Percentiles rank a stretch among this genome's conserved stretches.
phyloP scores from a whole-genome alignment of 2,329 filamentous ascomycete species.

The Botrytis fabae region DNA sequence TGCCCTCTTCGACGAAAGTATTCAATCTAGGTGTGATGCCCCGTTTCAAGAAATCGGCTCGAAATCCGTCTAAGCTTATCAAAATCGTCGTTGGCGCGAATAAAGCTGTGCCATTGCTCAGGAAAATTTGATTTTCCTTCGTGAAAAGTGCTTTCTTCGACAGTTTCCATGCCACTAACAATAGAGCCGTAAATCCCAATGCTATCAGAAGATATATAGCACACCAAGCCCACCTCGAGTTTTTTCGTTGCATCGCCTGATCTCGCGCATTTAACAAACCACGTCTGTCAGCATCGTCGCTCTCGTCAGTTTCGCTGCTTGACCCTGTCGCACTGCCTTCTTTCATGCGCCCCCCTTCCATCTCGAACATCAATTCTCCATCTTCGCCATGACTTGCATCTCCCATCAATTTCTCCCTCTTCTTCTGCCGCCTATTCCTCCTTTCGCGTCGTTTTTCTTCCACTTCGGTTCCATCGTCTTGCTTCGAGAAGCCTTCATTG shows the following conservation, averaged over 20 bases:
- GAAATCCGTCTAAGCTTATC: conserved; percentile 90
- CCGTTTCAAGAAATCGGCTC: conserved; percentile 86
- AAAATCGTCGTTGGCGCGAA: conserved; percentile 92
- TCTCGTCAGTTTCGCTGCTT: conserved; percentile 61
- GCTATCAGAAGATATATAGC: conserved; percentile 54
- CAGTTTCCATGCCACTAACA: conserved; percentile 59
- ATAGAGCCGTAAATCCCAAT: conserved; percentile 56
- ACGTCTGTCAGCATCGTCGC: conserved; percentile 58
- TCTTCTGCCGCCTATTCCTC: conserved; percentile 49
- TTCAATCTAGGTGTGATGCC: conserved; percentile 81
- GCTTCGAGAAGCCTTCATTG: not conserved
- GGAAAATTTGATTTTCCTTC: conserved; percentile 41
- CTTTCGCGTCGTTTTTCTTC: conserved; percentile 48
- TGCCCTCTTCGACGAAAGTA: conserved; percentile 72
- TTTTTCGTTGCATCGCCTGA: conserved; percentile 50
- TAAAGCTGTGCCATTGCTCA: conserved; percentile 81
- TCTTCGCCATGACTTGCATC: conserved; percentile 64
- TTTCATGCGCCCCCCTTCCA: conserved; percentile 73
- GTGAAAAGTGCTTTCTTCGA: conserved; percentile 49
- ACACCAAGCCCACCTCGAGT: conserved; percentile 55
- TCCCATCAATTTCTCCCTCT: conserved; percentile 53
- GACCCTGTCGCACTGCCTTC: conserved; percentile 65
- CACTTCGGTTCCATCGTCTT: not conserved
- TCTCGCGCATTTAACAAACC: conserved; percentile 49
- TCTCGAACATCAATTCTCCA: conserved; percentile 80